Evolutionary conservation across 78 protist species (phyloP).

Genomic region (Cavenderia fasciculata): DNA sequence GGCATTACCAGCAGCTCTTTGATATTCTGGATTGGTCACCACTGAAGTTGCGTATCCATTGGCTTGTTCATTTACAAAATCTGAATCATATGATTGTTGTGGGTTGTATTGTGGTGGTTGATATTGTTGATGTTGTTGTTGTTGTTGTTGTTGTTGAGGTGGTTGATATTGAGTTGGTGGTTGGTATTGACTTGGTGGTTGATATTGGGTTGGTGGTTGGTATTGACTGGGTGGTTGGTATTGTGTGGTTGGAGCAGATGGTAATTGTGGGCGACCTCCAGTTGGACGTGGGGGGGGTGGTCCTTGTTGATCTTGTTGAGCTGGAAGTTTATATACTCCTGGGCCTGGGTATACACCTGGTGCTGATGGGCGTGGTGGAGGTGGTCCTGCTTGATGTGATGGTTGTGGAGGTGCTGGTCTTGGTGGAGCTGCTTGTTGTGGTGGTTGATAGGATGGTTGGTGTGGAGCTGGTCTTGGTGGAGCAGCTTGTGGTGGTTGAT

Average conservation of each 20-base stretch:
- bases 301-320: neutral
- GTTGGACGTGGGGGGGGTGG: too few relatives aligned
- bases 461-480: neutral
- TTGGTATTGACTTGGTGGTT: neutral
- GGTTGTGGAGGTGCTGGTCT: neutral
- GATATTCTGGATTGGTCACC: constrained; percentile 35
- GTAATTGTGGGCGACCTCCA: too few relatives aligned
- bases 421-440: neutral
- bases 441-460: neutral
- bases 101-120: neutral
- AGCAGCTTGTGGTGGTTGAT: constrained; percentile 6
- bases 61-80: too few relatives aligned
- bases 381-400: neutral
- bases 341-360: neutral
- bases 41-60: constrained; percentile 18
- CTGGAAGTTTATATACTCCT: too few relatives aligned
- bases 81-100: too few relatives aligned
- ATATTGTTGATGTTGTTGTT: neutral
- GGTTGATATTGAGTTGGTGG: neutral
- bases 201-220: neutral
- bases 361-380: neutral
- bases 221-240: neutral
- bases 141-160: constrained; percentile 1
- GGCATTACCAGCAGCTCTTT: constrained; percentile 19
- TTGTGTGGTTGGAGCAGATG: neutral